Base-by-base conservation (phyloP, 371 early-diverging fungal genomes). In the Mucor lusitanicus region DNA sequence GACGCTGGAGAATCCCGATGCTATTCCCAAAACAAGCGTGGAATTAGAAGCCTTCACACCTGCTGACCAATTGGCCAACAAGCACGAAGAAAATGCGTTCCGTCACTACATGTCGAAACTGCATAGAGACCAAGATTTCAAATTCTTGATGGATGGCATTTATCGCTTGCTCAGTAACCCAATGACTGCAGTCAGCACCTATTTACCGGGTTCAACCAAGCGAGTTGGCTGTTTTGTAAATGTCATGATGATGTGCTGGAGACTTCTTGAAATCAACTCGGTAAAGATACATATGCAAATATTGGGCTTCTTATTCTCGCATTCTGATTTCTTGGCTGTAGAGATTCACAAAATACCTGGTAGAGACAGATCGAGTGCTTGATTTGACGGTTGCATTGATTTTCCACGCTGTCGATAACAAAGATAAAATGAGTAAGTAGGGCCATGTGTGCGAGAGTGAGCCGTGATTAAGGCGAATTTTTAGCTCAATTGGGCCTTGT, bases 201-300 rank as follows among this genome's bases (percentile, higher is more conserved):
- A 91, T 70, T 77, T 94, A 3, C 94, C 94, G 23, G 91, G 92
- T 7, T 90, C 93, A 2, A 91, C 88, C 19, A 92, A 93, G 62
- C 86, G 85, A 33, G 86, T 90, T 5, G 81, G 78, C 13, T 82
- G 91, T n/a, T 82, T 86, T 46, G 76, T 86, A 13, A 94, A 95
- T 71, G 88, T 90, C 6, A 75, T 94, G 70, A 92, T 94, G 89
- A 75, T 95, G 21, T 90, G 93, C 58, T 96, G 96, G 96, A 85
- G 88, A 71, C 72, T 93, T 11, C 62, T 94, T 53, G 93, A 94
- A 60, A 76, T 80, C 61, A 96, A 95, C 70, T 82, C 87, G 78
- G 92, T 91, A 78, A 63, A 65, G 6, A 17, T 0, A 30, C 19
- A 35, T 7, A 32, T 11, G 12, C 37, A n/a, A 35, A 8, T 6